Evolutionary conservation across 768 basidiomycete species (phyloP).

Genomic region (Rhodosporidiobolus odoratus): DNA sequence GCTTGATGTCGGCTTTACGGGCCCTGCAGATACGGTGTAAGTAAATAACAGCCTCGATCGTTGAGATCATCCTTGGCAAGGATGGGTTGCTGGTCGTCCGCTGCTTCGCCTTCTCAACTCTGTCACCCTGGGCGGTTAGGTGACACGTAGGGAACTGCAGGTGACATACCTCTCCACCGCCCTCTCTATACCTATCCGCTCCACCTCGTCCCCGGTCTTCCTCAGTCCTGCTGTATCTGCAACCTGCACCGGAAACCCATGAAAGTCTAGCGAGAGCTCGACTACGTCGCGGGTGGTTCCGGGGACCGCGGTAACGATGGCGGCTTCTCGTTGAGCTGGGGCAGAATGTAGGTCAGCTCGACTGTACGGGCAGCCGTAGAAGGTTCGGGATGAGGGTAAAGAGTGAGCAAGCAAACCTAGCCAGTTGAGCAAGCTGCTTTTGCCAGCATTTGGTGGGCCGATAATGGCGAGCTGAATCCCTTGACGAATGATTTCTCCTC

Average conservation of each 20-base stretch:
- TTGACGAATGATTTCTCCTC: slow-evolving; percentile 75
- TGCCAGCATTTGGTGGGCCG: slow-evolving; percentile 90
- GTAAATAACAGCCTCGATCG: neutral
- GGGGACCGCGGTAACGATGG: slow-evolving; percentile 79
- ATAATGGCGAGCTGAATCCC: slow-evolving; percentile 82
- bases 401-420: slow-evolving; percentile 53
- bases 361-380: neutral
- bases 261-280: slow-evolving; percentile 79
- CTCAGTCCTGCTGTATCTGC: slow-evolving; percentile 83
- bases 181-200: slow-evolving; percentile 72
- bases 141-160: neutral
- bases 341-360: neutral
- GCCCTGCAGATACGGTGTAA: slow-evolving; percentile 49
- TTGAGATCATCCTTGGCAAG: too few relatives aligned
- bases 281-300: slow-evolving; percentile 87
- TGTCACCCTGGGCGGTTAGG: too few relatives aligned
- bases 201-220: slow-evolving; percentile 62
- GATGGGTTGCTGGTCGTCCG: neutral
- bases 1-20: slow-evolving; percentile 60
- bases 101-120: neutral
- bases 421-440: slow-evolving; percentile 80
- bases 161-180: slow-evolving; percentile 61
- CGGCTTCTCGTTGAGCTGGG: slow-evolving; percentile 74
- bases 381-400: neutral
- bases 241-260: slow-evolving; percentile 71